Conservation (phyloP, 129 eudicot genomes). For the Artemisia tridentata region DNA sequence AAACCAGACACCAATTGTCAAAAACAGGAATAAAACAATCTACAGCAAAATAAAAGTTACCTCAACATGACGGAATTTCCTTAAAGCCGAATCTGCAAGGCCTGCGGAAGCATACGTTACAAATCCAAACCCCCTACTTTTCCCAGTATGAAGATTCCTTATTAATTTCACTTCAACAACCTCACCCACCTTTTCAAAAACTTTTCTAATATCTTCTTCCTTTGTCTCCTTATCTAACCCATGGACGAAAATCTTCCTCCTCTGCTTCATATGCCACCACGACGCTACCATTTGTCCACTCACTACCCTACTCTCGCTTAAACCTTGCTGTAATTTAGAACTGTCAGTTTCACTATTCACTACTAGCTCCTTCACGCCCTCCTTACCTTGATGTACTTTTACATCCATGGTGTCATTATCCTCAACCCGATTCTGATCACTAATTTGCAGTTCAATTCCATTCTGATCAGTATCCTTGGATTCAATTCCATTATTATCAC, state of each 20-base stretch:
- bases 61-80: conserved; percentile 52
- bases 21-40: not conserved
- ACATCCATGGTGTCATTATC: conserved; percentile 16
- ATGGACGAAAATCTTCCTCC: conserved; percentile 65
- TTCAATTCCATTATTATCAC: not conserved
- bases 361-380: conserved; percentile 33
- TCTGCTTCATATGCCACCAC: conserved; percentile 54
- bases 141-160: conserved; percentile 41
- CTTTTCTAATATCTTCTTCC: conserved; percentile 67
- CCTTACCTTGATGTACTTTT: conserved; percentile 21
- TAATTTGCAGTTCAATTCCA: not conserved
- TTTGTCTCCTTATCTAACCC: conserved; percentile 57
- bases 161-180: conserved; percentile 50
- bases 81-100: conserved; percentile 61
- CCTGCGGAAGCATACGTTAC: conserved; percentile 53
- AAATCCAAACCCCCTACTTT: conserved; percentile 62
- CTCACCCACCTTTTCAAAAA: conserved; percentile 49
- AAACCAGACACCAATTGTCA: conserved; percentile 2
- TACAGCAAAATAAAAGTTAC: conserved; percentile 32
- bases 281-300: conserved; percentile 57
- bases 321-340: conserved; percentile 23
- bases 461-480: not conserved
- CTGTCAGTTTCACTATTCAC: conserved; percentile 21
- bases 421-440: too few relatives aligned
- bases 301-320: conserved; percentile 19